Base-by-base conservation (phyloP, 306 rosid species). In the Elaeagnus macrophylla region DNA sequence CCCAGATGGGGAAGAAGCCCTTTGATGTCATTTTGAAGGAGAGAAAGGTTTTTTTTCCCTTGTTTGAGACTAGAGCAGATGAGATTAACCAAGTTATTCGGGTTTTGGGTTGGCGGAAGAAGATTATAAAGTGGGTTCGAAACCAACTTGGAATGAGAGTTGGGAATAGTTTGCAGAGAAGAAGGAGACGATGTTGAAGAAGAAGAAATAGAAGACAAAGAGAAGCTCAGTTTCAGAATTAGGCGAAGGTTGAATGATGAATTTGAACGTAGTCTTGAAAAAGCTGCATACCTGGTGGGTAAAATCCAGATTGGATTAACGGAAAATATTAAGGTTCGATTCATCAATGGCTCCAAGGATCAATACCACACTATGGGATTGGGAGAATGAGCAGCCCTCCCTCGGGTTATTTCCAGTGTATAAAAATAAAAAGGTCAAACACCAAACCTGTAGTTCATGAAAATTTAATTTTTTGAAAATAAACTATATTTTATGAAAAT, bases 101-200 rank as follows among this genome's bases (percentile, higher is more conserved):
- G 97, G 67, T 86, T 90, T 46, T 83, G 84, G 66, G 81, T 74
- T 13, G 77, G 84, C 3, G 95, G 81, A 0, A 90, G 95, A 54
- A 90, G 77, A 47, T 78, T 71, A 83, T 75, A 86, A 55, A 90
- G 90, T 15, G 95, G 91, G 45, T 79, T 86, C 11, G 80, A 71
- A 53, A 56, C 35, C 59, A 75, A 40, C 11, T 70, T 70, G 39
- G 84, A 47, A 5, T 66, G 59, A 52, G 90, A 72, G 46, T 74
- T 76, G 0, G 76, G 65, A 37, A 81, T 19, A 39, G 79, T 48
- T 49, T 72, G 63, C 10, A 80, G 68, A 9, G 85, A 59, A 19
- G 84, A 66, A 48, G 81, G 65, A 38, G 78, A 72, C 1, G 77
- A 58, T 7, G 81, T 65, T 9, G 67, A 60, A 12, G 57, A 60